Evolutionary conservation across 1,284 basidiomycete species (phyloP), one percentile per base, ranked within the genome.

Genomic region (Fomitopsis betulina): DNA sequence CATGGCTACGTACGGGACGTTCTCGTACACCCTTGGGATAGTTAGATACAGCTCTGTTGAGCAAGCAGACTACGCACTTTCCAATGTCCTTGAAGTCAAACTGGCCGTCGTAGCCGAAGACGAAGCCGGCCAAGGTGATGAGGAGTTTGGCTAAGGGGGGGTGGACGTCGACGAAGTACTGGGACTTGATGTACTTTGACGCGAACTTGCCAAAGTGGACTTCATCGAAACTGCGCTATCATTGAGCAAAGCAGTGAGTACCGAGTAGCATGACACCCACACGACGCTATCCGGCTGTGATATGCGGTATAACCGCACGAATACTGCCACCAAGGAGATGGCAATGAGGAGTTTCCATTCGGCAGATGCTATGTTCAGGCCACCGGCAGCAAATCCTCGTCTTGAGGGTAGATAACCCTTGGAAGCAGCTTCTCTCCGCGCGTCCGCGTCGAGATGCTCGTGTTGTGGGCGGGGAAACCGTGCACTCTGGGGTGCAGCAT

Each of bases 51-150:
- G 40, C 39, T 27, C 0, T 4, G 3, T 27, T 7, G 5, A 45
- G 27, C 12, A 50, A 32, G 5, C 19, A 27, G 27, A 37, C 21
- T 23, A 81, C 91, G 63, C 68, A 94, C 93, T 93, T 94, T 75
- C 87, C 94, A 65, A 99, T 98, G 61, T 97, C 94, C 72, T 96
- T 93, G 74, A 99, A 99, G 72, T 98, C 94, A 71, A 98, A 98
- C 51, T 91, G 79, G 2, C 96, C 97, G 64, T 96, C 82, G 68
- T 93, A 99, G n/a, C 97, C 93, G 54, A 85, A 91, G 5, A 97
- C 60, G 70, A 91, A 96, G 0, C 86, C 95, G 7, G 92, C 91
- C 27, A 97, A 79, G 0, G 96, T 96, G 67, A 99, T 95, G 58
- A 99, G 79, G 23, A 99, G 82, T 71, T 99, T 99, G 33, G 96